Conservation (phyloP, 1,139 yeast species). For the Saccharomyces hybrid region DNA sequence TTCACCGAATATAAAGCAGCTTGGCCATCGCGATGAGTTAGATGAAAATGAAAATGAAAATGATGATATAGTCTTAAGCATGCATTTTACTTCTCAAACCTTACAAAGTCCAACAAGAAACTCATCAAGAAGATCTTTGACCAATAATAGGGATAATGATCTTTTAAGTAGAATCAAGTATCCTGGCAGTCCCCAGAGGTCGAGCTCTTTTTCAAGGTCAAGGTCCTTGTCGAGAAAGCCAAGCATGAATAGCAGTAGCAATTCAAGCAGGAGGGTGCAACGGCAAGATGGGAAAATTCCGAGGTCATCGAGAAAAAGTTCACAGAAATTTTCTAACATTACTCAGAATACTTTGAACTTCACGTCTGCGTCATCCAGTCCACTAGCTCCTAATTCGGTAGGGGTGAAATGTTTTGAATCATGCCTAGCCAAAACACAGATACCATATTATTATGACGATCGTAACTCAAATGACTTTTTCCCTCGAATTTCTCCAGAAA, state of each 20-base stretch:
- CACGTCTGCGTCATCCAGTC: not conserved
- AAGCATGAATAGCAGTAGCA: not conserved
- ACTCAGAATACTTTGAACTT: not conserved
- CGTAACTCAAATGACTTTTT: constrained; percentile 46
- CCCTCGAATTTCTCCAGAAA: constrained; percentile 64
- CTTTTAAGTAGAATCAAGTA: not conserved
- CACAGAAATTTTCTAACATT: not conserved
- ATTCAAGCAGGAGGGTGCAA: not conserved
- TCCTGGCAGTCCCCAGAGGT: not conserved
- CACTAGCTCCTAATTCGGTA: constrained; percentile 14
- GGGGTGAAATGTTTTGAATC: constrained; percentile 11
- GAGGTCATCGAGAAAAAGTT: not conserved
- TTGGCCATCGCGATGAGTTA: not conserved
- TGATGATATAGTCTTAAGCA: not conserved
- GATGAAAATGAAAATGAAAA: not conserved
- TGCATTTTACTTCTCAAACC: not conserved
- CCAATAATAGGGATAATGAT: not conserved
- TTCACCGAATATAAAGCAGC: not conserved
- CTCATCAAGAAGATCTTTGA: not conserved
- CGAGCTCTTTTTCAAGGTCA: not conserved
- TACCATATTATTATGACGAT: constrained; percentile 20
- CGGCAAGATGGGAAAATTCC: not conserved
- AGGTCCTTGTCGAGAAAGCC: not conserved
- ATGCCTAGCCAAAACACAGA: constrained; percentile 10
- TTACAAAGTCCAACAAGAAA: not conserved